Base-by-base conservation (phyloP, 1,284 basidiomycete species). In the Ganoderma sinense region DNA sequence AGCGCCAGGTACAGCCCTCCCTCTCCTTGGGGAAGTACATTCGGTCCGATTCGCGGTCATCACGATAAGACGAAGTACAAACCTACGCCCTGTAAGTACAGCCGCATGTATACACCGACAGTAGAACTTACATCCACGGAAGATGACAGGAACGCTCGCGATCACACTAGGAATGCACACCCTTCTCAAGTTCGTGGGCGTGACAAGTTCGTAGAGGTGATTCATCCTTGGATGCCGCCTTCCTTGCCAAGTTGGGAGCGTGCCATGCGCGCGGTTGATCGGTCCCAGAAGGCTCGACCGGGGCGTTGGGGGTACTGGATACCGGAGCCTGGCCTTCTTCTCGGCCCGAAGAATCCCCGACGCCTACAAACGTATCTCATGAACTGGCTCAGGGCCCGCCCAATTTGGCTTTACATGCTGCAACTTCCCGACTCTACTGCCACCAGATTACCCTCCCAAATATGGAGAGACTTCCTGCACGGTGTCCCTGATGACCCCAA, bases 241-340 rank as follows among this genome's bases (percentile, higher is more conserved):
- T 6, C 48, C 2, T 18, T 65, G 2, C 26, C 58, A 2, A 51
- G 51, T 4, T 69, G 67, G 67, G 36, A 36, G 8, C 16, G 53
- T 6, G 67, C 67, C 6, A 61, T 69, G 63, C 2, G 10, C 10
- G 43, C 62, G 2, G 62, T 63, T 3, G 62, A 63, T 40, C 62
- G 62, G 18, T 48, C 43, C 4, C 16, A 18, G 5, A 41, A 43
- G 14, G 26, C 29, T 5, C n/a, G 31, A 11, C 62, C 62, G 8
- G 29, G 60, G 4, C 26, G 51, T 2, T 69, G 68, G 64, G 68
- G 68, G 8, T 69, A 69, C 45, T 69, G 68, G 68, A 43, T 66
- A 14, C 68, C 68, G 1, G 68, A 69, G 20, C 68, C 68, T 1
- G 60, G 41, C 5, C 55, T 69, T 2, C 55, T 69, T 16, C 16